A percentile compares a stretch with the other conserved stretches of the same genome.
These are phyloP conservation scores for Ustilago loliicola DNA, from an alignment of 1,284 basidiomycete genomes.

Conservation along the genomic window DNA sequence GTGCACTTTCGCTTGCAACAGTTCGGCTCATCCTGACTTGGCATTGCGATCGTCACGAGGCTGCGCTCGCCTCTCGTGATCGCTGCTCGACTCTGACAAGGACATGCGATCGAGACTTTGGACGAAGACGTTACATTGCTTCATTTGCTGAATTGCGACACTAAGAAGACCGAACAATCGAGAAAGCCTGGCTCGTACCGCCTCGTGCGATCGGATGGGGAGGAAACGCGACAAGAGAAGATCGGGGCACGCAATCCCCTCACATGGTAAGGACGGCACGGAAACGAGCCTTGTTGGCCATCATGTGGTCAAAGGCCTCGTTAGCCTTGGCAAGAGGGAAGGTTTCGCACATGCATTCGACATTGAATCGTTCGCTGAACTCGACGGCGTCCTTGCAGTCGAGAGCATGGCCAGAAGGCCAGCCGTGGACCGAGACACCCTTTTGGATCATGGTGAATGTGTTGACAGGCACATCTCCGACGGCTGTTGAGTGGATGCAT, in stretches of 20 bases:
- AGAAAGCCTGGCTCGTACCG: too few species aligned
- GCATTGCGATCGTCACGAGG: too few species aligned
- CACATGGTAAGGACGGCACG: constrained; percentile 65
- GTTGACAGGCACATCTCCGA: constrained; percentile 51
- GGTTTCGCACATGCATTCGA: constrained; percentile 70
- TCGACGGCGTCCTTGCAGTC: constrained; percentile 70
- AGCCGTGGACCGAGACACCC: constrained; percentile 70
- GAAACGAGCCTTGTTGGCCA: constrained; percentile 69
- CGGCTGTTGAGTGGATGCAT: constrained; percentile 30
- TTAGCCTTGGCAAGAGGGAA: constrained; percentile 70
- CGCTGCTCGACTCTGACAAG: too few species aligned
- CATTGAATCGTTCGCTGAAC: constrained; percentile 65
- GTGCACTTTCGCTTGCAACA: too few species aligned
- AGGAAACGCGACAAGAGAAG: not conserved
- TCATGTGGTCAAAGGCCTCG: constrained; percentile 70
- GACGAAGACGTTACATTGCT: too few species aligned
- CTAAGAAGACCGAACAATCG: too few species aligned
- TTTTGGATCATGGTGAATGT: constrained; percentile 68
- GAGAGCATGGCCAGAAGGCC: constrained; percentile 68
- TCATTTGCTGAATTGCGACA: too few species aligned
- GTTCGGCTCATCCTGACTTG: too few species aligned
- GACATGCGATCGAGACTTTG: too few species aligned
- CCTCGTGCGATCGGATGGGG: too few species aligned
- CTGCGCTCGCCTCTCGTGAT: too few species aligned
- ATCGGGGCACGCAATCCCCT: not conserved